These are phyloP conservation scores for Ophiostoma australiae DNA, from an alignment of 2,329 filamentous ascomycete genomes.

Conservation along the genomic window DNA sequence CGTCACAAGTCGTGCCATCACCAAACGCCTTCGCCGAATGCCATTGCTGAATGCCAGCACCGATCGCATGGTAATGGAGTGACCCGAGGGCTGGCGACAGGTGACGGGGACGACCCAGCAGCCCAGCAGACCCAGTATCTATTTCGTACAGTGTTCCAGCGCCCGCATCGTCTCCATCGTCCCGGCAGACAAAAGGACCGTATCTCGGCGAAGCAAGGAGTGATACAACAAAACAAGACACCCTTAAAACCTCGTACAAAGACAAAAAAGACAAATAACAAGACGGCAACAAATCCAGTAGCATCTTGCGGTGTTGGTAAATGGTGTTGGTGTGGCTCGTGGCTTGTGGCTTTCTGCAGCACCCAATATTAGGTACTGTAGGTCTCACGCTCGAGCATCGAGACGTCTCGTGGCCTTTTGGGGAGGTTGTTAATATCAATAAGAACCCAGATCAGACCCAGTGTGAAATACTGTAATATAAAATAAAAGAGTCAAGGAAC, in stretches of 20 bases:
- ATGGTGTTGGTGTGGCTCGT: not conserved
- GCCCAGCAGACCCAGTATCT: not conserved
- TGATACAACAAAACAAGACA: not conserved
- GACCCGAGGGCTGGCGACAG: not conserved
- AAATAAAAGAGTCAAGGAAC: not conserved
- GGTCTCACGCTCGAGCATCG: not conserved
- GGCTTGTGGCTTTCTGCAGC: constrained; percentile 8
- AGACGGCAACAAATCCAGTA: not conserved
- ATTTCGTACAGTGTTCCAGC: not conserved
- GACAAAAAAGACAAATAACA: not conserved
- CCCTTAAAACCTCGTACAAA: not conserved
- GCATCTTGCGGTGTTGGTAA: constrained; percentile 1
- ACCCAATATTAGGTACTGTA: not conserved
- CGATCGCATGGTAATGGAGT: constrained; percentile 5
- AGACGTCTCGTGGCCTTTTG: not conserved
- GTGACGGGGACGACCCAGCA: not conserved
- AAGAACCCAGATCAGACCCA: not conserved
- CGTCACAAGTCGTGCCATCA: not conserved
- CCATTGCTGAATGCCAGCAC: not conserved
- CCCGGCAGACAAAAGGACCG: not conserved
- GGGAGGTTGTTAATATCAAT: not conserved
- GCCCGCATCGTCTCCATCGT: not conserved
- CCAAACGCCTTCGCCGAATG: not conserved
- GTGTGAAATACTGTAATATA: not conserved
- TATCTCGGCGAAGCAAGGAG: not conserved